Conservation (phyloP, 495 filamentous ascomycete genomes). For the Corynascus novoguineensis region DNA sequence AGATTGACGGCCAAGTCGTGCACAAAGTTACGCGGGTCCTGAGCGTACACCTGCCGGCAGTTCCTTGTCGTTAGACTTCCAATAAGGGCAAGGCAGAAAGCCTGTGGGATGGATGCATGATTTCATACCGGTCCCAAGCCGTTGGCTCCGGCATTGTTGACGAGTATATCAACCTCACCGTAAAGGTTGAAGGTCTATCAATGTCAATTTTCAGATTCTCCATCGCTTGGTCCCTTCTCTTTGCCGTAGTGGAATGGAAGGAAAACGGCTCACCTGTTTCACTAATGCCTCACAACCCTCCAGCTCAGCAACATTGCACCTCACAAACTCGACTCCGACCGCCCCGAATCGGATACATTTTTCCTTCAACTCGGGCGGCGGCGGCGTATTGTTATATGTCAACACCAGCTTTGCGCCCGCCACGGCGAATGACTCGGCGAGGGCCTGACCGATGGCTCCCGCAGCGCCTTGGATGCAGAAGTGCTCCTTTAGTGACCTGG, state of each 20-base stretch:
- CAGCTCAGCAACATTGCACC: constrained; percentile 27
- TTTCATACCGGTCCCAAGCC: constrained; percentile 17
- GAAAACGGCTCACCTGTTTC: constrained; percentile 21
- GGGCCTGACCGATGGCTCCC: constrained; percentile 27
- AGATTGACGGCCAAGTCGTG: constrained; percentile 55
- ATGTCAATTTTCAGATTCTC: neutral
- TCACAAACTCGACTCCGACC: constrained; percentile 19
- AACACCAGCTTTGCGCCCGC: constrained; percentile 29
- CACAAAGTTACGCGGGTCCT: constrained; percentile 42
- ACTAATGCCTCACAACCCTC: constrained; percentile 27
- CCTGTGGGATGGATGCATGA: neutral
- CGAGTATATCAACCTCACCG: constrained; percentile 25
- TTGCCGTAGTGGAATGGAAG: no score
- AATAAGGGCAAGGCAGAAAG: no score
- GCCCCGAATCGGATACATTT: constrained; percentile 23
- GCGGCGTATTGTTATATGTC: constrained; percentile 33
- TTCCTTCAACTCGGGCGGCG: constrained; percentile 20
- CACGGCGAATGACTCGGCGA: constrained; percentile 35
- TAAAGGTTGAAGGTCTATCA: constrained; percentile 12
- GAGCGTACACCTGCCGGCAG: constrained; percentile 20
- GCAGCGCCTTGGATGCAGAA: constrained; percentile 20
- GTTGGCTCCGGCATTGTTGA: constrained; percentile 35
- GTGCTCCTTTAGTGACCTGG: neutral
- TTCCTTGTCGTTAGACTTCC: neutral
- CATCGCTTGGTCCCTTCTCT: neutral